Evolutionary conservation across 495 filamentous ascomycete species (phyloP), one percentile per base, ranked within the genome.

Genomic region (Amphirosellinia nigrospora): DNA sequence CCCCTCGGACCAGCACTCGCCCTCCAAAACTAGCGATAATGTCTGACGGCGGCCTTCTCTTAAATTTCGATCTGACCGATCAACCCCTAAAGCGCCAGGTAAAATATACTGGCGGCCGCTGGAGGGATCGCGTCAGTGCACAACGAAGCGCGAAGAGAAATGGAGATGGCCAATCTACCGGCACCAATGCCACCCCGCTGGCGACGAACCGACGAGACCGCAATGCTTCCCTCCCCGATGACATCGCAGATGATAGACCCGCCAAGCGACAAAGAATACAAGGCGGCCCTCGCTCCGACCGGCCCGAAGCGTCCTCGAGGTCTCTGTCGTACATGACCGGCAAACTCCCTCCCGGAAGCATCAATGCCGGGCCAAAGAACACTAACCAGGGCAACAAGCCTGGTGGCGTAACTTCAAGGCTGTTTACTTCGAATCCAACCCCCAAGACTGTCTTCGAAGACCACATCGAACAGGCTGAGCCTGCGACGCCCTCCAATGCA

Each of bases 41-140:
- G 94, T 93, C 93, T 26, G 94, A 98, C 83, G 92, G 93, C 83
- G 92, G 93, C 61, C 91, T 99, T 88, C 87, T 98, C 58, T 85
- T 98, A 78, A 98, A 99, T 78, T 98, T 98, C 77, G 87, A 91
- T 65, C 82, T 96, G 36, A 84, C 86, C 16, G 92, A 92, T 72
- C 85, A 83, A 19, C 80, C 82, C 0, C 38, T 84, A 0, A 91
- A 90, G 66, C 85, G 86, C 5, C 85, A 88, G 55, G 84, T 87
- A 56, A 90, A 88, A 70, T 93, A 97, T 78, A 94, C 89, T 79
- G 96, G 96, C 69, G 96, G 96, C 16, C 88, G 88, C 71, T 99
- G 96, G 96, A 92, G 90, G 76, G 96, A 97, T 76, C 85, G 96
- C 66, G 82, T 94, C 62, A 89, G 85, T 61, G 95, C 93, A 23